Conservation (phyloP, 176 grass and related monocot genomes). For the Alopecurus myosuroides region DNA sequence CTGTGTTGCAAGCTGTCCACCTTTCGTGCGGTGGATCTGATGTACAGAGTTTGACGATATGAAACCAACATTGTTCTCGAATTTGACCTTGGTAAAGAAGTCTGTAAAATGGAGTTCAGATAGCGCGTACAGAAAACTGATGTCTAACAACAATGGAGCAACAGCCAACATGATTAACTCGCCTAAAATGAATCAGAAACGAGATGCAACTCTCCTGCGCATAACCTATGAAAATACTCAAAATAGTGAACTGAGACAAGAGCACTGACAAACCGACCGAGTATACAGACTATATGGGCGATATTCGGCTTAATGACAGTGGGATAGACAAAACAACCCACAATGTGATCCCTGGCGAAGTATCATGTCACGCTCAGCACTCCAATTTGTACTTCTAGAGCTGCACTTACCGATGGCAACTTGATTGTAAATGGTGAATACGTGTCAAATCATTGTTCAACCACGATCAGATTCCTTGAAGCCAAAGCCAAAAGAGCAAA, state of each 20-base stretch:
- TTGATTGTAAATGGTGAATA: not conserved
- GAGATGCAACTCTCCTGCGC: not conserved
- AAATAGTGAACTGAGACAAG: not conserved
- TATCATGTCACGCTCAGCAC: not conserved
- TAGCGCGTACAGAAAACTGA: not conserved
- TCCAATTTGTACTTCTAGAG: not conserved
- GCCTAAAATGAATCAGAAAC: not conserved
- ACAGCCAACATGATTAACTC: not conserved
- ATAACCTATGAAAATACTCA: not conserved
- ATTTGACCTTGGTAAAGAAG: not conserved
- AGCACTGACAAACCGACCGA: not conserved
- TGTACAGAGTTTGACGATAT: not conserved
- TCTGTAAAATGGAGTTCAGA: not conserved
- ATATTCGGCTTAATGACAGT: not conserved
- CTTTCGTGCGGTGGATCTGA: not conserved
- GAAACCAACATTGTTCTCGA: not conserved
- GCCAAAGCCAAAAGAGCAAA: not conserved
- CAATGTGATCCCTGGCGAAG: not conserved
- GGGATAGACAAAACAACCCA: not conserved
- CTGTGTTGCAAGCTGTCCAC: not conserved
- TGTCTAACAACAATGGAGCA: not conserved
- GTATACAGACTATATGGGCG: not conserved
- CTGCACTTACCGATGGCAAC: not conserved
- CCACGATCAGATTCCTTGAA: not conserved
- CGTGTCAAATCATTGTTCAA: not conserved